A percentile compares a stretch with the other conserved stretches of the same genome.
These are phyloP conservation scores for Pyrus communis DNA, from an alignment of 306 rosid genomes.

Conservation along the genomic window DNA sequence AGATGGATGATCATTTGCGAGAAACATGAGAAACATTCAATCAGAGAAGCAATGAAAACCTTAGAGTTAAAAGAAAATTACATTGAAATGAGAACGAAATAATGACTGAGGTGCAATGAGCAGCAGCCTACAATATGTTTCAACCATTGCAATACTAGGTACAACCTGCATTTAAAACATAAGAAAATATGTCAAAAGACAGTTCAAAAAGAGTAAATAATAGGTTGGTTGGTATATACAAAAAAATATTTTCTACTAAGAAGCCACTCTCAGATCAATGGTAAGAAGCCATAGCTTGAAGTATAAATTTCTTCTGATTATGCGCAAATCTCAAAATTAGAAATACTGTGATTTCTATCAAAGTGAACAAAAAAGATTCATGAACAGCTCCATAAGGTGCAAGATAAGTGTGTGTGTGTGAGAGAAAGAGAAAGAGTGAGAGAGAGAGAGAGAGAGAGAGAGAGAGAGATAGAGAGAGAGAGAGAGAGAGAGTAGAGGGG, in stretches of 20 bases:
- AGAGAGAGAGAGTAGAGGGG: neutral
- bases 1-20: neutral
- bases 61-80: slow-evolving; percentile 28
- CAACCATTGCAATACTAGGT: slow-evolving; percentile 96
- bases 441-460: neutral
- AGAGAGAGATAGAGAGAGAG: neutral
- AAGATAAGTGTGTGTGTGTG: neutral
- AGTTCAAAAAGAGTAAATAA: slow-evolving; percentile 3
- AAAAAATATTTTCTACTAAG: neutral
- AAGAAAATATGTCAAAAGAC: slow-evolving; percentile 20
- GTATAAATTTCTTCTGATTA: neutral
- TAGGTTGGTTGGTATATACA: neutral
- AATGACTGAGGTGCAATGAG: slow-evolving; percentile 84
- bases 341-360: neutral
- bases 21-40: neutral
- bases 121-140: slow-evolving; percentile 80
- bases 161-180: slow-evolving; percentile 51
- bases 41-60: neutral
- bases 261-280: neutral
- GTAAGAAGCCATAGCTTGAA: neutral
- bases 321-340: neutral
- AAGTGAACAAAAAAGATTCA: neutral
- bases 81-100: slow-evolving; percentile 88
- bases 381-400: neutral
- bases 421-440: neutral